phyloP scores from a whole-genome alignment of 352 stramenopile genomes.

The Peronospora tabacina region DNA sequence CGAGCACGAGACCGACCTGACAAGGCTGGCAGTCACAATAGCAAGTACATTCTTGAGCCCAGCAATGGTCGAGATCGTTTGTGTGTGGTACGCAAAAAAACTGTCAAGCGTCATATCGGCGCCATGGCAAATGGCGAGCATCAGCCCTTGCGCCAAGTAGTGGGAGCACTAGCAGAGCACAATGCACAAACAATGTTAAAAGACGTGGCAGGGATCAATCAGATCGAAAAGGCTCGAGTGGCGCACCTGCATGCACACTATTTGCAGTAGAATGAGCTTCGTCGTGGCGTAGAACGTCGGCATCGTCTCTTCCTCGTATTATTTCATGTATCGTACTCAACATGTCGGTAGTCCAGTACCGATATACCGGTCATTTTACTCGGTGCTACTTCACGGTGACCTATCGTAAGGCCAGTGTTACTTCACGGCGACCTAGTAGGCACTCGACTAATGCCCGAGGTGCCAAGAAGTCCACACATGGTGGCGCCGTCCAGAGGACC shows the following conservation, averaged over 20 bases:
- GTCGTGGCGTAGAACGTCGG: constrained; percentile 77
- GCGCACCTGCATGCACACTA: constrained; percentile 76
- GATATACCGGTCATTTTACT: background rate
- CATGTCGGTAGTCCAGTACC: background rate
- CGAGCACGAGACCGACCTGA: constrained; percentile 26
- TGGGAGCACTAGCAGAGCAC: constrained; percentile 63
- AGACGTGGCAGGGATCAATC: too few species aligned
- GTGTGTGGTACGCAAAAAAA: constrained; percentile 80
- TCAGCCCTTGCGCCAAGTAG: constrained; percentile 66
- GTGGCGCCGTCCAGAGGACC: constrained; percentile 21
- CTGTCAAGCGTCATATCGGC: constrained; percentile 59
- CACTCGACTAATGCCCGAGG: constrained; percentile 31
- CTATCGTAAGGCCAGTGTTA: too few species aligned
- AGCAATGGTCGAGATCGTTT: constrained; percentile 66
- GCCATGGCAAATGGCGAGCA: constrained; percentile 74
- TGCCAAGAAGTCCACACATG: constrained; percentile 20
- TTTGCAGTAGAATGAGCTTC: constrained; percentile 85
- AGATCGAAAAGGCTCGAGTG: background rate
- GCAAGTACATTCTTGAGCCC: constrained; percentile 80
- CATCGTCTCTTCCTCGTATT: constrained; percentile 24
- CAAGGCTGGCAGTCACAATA: constrained; percentile 42
- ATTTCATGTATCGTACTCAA: background rate
- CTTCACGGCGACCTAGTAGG: constrained; percentile 24
- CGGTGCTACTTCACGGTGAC: too few species aligned
- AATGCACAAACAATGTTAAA: too few species aligned